Conservation (phyloP, 257 asterid species). For the Ocimum tenuiflorum region DNA sequence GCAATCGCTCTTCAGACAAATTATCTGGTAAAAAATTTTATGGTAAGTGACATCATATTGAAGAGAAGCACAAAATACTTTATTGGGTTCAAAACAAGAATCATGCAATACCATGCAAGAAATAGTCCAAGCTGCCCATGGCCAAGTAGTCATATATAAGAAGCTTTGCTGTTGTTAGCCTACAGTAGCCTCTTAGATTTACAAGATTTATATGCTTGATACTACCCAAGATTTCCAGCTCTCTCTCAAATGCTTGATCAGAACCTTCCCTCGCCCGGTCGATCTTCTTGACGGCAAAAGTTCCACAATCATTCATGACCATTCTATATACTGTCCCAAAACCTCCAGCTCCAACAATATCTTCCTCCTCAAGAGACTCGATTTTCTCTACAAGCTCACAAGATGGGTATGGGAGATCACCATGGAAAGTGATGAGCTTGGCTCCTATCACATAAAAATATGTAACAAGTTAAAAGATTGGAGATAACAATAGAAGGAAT, state of each 20-base stretch:
- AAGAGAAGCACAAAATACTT: not conserved
- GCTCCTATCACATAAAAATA: conserved; percentile 37
- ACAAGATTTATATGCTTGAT: conserved; percentile 88
- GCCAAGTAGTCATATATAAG: conserved; percentile 86
- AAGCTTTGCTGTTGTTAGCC: conserved; percentile 83
- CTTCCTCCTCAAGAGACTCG: conserved; percentile 82
- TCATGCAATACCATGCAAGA: conserved; percentile 81
- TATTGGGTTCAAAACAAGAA: not conserved
- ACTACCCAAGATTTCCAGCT: conserved; percentile 90
- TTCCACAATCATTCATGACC: conserved; percentile 98
- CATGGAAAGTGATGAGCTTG: conserved; percentile 91
- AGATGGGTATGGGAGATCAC: conserved; percentile 95
- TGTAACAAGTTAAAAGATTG: not conserved
- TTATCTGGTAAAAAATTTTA: conserved; percentile 31
- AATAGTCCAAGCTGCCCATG: conserved; percentile 85
- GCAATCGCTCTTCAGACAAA: conserved; percentile 32
- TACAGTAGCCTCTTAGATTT: conserved; percentile 84
- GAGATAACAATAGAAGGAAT: not conserved
- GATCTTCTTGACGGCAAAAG: conserved; percentile 89
- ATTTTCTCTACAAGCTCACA: conserved; percentile 93
- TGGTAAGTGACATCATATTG: not conserved
- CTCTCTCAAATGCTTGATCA: conserved; percentile 90
- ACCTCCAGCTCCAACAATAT: conserved; percentile 94
- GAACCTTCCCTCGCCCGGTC: conserved; percentile 85
- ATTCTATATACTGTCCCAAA: conserved; percentile 94